Percentiles rank a stretch among this genome's conserved stretches.
phyloP scores from a whole-genome alignment of 2,329 filamentous ascomycete species.

The Colletotrichum lindemuthianum region DNA sequence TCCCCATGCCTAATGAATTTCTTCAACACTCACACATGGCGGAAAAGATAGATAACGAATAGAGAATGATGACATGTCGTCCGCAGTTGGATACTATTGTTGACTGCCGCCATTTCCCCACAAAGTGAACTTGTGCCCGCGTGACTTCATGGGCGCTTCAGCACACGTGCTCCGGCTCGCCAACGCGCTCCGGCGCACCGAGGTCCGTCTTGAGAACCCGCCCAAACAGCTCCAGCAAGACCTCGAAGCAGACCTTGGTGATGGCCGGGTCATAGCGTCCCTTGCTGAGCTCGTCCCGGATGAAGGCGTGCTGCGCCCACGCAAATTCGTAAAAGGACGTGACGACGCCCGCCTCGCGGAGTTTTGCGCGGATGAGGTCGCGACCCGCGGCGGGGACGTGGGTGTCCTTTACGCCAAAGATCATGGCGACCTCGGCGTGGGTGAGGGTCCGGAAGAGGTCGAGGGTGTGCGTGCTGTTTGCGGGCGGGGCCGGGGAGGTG shows the following conservation, averaged over 20 bases:
- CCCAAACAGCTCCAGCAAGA: constrained; percentile 86
- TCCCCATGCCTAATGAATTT: constrained; percentile 33
- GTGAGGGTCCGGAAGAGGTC: constrained; percentile 72
- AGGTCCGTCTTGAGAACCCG: constrained; percentile 82
- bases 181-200: constrained; percentile 71
- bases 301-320: constrained; percentile 96
- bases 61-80: constrained; percentile 35
- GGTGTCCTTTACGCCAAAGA: constrained; percentile 91
- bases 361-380: constrained; percentile 83
- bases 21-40: constrained; percentile 13
- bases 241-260: constrained; percentile 88
- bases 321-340: constrained; percentile 90
- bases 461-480: constrained; percentile 60
- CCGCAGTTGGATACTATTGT: constrained; percentile 38
- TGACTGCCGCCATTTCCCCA: background rate
- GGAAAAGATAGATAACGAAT: constrained; percentile 33
- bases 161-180: constrained; percentile 78
- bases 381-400: constrained; percentile 87
- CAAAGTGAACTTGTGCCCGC: too few relatives aligned
- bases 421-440: constrained; percentile 84
- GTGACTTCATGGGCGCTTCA: constrained; percentile 46
- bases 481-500: constrained; percentile 50
- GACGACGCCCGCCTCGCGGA: constrained; percentile 77
- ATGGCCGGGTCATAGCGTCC: constrained; percentile 92
- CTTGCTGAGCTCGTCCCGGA: constrained; percentile 91